Conservation (phyloP, 805 yeast genomes). For the Wickerhamiella qilinensis region DNA sequence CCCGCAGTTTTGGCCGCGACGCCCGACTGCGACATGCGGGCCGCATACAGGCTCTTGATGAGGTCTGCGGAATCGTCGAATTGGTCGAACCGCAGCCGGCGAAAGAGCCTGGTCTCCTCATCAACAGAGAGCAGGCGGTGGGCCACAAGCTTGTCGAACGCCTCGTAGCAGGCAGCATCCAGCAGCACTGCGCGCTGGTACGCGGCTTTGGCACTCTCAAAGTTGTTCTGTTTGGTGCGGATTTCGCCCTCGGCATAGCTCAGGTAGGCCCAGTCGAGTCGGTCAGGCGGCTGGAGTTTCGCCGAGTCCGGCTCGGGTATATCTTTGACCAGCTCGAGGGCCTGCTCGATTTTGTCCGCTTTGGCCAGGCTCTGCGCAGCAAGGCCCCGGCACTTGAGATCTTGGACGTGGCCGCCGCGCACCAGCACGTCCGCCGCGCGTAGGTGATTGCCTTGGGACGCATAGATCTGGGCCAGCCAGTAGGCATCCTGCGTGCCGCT, state of each 20-base stretch:
- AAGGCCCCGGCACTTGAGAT: slow-evolving; percentile 61
- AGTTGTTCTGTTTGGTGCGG: slow-evolving; percentile 66
- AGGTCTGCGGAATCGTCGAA: slow-evolving; percentile 70
- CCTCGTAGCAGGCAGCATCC: slow-evolving; percentile 87
- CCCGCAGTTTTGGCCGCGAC: slow-evolving; percentile 35
- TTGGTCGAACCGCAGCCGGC: slow-evolving; percentile 43
- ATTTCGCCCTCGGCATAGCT: slow-evolving; percentile 73
- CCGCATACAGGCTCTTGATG: slow-evolving; percentile 58
- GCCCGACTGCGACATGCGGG: slow-evolving; percentile 44
- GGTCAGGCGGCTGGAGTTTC: not conserved
- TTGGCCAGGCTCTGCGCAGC: slow-evolving; percentile 48
- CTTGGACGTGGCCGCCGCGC: slow-evolving; percentile 36
- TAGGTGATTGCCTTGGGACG: slow-evolving; percentile 55
- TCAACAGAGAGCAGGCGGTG: slow-evolving; percentile 63
- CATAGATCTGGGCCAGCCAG: slow-evolving; percentile 88
- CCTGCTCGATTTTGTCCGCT: slow-evolving; percentile 56
- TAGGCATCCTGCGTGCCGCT: slow-evolving; percentile 84
- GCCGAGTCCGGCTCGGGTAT: slow-evolving; percentile 34
- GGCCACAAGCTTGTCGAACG: slow-evolving; percentile 60
- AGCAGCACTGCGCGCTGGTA: slow-evolving; percentile 72
- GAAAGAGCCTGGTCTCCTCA: slow-evolving; percentile 37
- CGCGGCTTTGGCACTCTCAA: slow-evolving; percentile 72
- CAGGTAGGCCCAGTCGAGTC: slow-evolving; percentile 22
- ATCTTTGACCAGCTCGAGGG: slow-evolving; percentile 73
- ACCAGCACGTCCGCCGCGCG: slow-evolving; percentile 61